Percentiles rank a stretch among this genome's conserved stretches.
Evolutionary conservation across 129 eudicot species (phyloP).

Genomic region (Gnaphalium uliginosum): DNA sequence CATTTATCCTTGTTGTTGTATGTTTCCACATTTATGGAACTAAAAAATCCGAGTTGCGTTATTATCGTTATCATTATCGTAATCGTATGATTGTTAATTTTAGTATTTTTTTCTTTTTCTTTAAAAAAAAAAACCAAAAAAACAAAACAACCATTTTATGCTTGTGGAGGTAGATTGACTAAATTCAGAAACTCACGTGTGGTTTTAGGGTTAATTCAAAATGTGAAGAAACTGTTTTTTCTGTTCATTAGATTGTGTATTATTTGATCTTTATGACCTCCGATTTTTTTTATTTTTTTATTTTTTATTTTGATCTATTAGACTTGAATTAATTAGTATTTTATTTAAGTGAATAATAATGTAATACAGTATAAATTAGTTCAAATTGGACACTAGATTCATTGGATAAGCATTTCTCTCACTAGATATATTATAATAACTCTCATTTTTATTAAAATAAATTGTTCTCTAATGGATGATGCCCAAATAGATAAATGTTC

Average conservation of each 20-base stretch:
- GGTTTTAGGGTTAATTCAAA: conserved; percentile 28
- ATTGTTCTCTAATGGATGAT: conserved; percentile 21
- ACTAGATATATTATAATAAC: neutral
- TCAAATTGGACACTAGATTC: conserved; percentile 25
- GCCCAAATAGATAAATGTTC: conserved; percentile 15
- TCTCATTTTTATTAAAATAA: neutral
- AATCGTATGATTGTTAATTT: neutral
- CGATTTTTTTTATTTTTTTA: neutral
- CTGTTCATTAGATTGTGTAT: conserved; percentile 20
- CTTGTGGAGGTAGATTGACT: neutral
- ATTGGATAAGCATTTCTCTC: conserved; percentile 23
- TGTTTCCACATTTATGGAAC: conserved; percentile 20
- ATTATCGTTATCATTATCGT: neutral
- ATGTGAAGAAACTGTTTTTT: neutral
- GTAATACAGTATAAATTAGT: neutral
- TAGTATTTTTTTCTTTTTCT: neutral
- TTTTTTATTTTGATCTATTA: conserved; percentile 14
- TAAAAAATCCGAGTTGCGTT: conserved; percentile 16
- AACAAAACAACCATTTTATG: neutral
- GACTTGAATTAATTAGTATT: conserved; percentile 21
- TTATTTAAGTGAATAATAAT: neutral
- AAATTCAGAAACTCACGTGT: conserved; percentile 13
- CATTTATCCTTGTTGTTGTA: conserved; percentile 23
- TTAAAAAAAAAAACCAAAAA: neutral
- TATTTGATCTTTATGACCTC: neutral